Evolutionary conservation across 106 monocot genomes (phyloP), one percentile per base, ranked within the genome.

Genomic region (Vanilla planifolia): DNA sequence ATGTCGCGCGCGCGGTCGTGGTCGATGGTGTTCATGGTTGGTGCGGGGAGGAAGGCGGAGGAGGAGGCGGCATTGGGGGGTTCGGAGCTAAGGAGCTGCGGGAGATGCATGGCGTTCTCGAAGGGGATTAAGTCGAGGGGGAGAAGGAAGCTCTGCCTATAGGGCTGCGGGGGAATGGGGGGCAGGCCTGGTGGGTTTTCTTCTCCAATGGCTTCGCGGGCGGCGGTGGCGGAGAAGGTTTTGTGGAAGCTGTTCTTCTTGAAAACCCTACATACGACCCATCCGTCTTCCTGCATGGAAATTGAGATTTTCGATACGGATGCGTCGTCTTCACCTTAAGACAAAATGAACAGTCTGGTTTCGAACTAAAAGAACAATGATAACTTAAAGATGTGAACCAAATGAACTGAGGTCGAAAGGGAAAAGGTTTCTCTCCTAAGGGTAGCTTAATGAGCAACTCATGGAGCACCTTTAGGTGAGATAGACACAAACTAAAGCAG

Each of bases 41-140:
- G 44, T 2, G 73, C 53, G 19, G 64, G 17, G 25, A 59, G 29
- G 52, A 48, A 23, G n/a, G 36, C 17, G 4, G 63, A 65, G 15
- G n/a, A n/a, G n/a, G n/a, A n/a, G n/a, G n/a, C n/a, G n/a, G n/a
- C n/a, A n/a, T n/a, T n/a, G n/a, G n/a, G n/a, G n/a, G 63, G 47
- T 40, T 92, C 92, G n/a, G 80, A 33, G 80, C 80, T 80, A 4
- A 87, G 75, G 0, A 92, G 75, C 66, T 83, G 92, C 5, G 92
- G 67, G 55, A 85, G 85, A 16, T 85, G 85, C 73, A 80, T 76
- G 40, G 80, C 73, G 73, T 77, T 67, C 32, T 78, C 77, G 39
- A 75, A 65, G 61, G 74, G 55, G 74, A 63, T n/a, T n/a, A n/a
- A 70, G 37, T 83, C 68, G 51, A 35, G 76, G 57, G 73, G 83